Base-by-base conservation (phyloP, 2,329 filamentous ascomycete species). In the Atkinsonella texensis region DNA sequence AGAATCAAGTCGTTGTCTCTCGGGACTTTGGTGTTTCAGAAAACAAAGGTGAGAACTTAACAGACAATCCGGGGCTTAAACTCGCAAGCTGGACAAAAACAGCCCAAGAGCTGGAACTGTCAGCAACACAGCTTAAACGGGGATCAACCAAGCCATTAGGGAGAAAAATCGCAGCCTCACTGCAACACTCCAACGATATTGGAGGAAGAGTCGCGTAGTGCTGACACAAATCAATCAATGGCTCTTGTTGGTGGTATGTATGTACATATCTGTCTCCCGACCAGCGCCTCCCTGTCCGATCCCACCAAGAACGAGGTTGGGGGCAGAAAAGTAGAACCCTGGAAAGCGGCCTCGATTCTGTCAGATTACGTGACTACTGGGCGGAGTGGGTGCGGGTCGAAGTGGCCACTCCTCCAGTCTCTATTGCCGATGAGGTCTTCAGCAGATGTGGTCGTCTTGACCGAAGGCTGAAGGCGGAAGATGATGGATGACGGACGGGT, bases 221-320 rank as follows among this genome's bases (percentile, higher is more conserved):
- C 46, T 48, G 46, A 48, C 47, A 49, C 35, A 38, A 49, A 9
- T 15, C 47, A 12, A 50, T 18, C 47, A 12, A 50, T 18, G 41
- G 31, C 32, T 17, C 15, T 40, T 44, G 40, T 28, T 28, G 28
- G 4, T 5, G 28, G 28, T 28, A 28, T 4, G 18, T 42, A n/a
- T 48, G 28, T 28, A 28, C 28, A 15, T 42, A n/a, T 48, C 42
- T 11, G 23, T 23, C 38, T 33, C 32, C n/a, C 31, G 17, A 39
- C 43, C 31, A 49, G 48, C 40, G 48, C 40, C 20, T 49, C 39
- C 40, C 41, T 38, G 35, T 38, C 35, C n/a, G 33, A 35, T 42
- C 17, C 31, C 40, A 18, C 3, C 18, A 15, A 38, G 35, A 38
- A 15, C 1, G 35, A 38, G 35, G 11, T 38, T 38, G 35, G 35